Evolutionary conservation across 225 moss, liverwort and hornwort genomes (phyloP).

Genomic region (Pseudoscleropodium purum): DNA sequence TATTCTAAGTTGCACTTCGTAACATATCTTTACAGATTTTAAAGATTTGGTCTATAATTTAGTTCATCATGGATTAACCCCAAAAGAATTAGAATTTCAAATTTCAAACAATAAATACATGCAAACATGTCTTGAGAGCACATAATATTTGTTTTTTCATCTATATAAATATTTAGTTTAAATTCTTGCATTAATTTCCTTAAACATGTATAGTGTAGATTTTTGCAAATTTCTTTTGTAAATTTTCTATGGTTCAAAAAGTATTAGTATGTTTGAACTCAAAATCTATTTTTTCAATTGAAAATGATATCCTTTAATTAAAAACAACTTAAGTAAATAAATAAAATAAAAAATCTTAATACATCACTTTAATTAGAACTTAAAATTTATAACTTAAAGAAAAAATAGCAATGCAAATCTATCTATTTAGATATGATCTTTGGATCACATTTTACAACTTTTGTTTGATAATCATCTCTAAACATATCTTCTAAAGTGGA

Average conservation of each 20-base stretch:
- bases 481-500: background rate
- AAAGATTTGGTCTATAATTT: background rate
- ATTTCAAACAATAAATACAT: background rate
- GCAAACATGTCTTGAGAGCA: accelerated
- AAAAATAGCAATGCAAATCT: too few species aligned
- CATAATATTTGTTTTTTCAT: background rate
- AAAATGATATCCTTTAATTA: background rate
- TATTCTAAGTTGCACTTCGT: background rate
- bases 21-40: background rate
- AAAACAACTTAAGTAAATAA: background rate
- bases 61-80: accelerated
- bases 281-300: accelerated
- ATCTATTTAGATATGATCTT: accelerated
- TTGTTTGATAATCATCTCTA: background rate
- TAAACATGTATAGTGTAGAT: accelerated
- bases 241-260: background rate
- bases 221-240: background rate
- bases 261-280: accelerated
- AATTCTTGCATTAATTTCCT: accelerated
- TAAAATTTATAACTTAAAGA: accelerated
- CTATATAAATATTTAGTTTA: background rate
- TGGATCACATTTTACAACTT: background rate
- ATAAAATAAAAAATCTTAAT: background rate
- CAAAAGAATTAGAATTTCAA: accelerated
- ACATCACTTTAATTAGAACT: accelerated